Percentiles rank a stretch among this genome's conserved stretches.
phyloP scores from a whole-genome alignment of 345 rosid species.

The Salix exigua region DNA sequence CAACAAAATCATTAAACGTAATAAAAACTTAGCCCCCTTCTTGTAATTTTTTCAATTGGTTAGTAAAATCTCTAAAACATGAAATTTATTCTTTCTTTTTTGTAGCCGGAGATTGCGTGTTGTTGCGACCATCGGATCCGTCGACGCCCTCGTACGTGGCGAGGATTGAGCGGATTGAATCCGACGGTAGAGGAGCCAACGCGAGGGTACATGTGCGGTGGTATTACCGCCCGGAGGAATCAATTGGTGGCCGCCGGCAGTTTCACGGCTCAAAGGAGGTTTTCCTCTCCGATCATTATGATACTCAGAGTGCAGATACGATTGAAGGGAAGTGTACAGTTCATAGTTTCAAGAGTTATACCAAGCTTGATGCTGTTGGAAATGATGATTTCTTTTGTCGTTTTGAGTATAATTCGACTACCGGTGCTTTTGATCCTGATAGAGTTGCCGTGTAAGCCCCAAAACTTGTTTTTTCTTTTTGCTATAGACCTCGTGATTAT shows the following conservation, averaged over 20 bases:
- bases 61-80: background rate
- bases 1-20: slow-evolving; percentile 75
- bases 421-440: slow-evolving; percentile 89
- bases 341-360: slow-evolving; percentile 78
- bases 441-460: slow-evolving; percentile 84
- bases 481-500: background rate
- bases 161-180: slow-evolving; percentile 78
- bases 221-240: slow-evolving; percentile 98
- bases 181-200: slow-evolving; percentile 74
- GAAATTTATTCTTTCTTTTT: background rate
- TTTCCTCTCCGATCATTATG: slow-evolving; percentile 85
- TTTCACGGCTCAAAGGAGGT: slow-evolving; percentile 97
- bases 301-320: slow-evolving; percentile 83
- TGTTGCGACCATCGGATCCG: slow-evolving; percentile 89
- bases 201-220: slow-evolving; percentile 78
- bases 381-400: slow-evolving; percentile 98
- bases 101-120: slow-evolving; percentile 82
- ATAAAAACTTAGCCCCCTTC: background rate
- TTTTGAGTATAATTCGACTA: slow-evolving; percentile 82
- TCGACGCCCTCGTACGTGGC: slow-evolving; percentile 86
- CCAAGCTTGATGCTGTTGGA: slow-evolving; percentile 86
- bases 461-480: background rate
- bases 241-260: slow-evolving; percentile 88
- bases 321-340: slow-evolving; percentile 91
- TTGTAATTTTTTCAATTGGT: background rate